phyloP scores from a whole-genome alignment of 371 early-diverging fungal genomes.

The Lichtheimia ramosa region DNA sequence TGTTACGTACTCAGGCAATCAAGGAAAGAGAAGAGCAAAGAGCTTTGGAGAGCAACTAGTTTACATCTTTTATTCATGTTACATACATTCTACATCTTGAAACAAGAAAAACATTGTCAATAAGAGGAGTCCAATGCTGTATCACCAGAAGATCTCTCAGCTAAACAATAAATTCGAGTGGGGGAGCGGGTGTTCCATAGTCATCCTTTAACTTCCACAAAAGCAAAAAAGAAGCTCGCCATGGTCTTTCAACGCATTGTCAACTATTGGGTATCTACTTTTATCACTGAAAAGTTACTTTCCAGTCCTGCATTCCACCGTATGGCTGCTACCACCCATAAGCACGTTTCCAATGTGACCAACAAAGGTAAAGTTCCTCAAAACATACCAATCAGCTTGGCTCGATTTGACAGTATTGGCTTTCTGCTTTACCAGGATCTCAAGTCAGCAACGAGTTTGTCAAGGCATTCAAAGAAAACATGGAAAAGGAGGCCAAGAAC shows the following conservation, averaged over 20 bases:
- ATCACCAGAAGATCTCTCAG: too few relatives aligned
- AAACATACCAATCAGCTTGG: neutral
- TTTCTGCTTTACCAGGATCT: constrained; percentile 19
- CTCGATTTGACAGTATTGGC: neutral
- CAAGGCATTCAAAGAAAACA: constrained; percentile 52
- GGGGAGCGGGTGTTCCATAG: too few relatives aligned
- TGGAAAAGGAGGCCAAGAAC: constrained; percentile 48
- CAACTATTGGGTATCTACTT: constrained; percentile 50
- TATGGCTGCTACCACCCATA: constrained; percentile 51
- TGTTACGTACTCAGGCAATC: constrained; percentile 20
- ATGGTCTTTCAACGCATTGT: constrained; percentile 49
- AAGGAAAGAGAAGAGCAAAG: constrained; percentile 2
- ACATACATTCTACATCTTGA: too few relatives aligned
- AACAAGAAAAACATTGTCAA: too few relatives aligned
- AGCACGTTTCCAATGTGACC: constrained; percentile 47
- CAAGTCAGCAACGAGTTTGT: constrained; percentile 35
- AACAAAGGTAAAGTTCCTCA: constrained; percentile 30
- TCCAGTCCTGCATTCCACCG: constrained; percentile 50
- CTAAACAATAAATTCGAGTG: too few relatives aligned
- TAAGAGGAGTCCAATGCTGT: too few relatives aligned
- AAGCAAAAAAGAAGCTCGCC: neutral
- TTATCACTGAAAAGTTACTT: constrained; percentile 49
- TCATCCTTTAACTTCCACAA: too few relatives aligned
- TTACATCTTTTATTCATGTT: too few relatives aligned
- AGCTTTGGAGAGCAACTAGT: neutral